phyloP scores from a whole-genome alignment of 768 basidiomycete species.

The Tricholoma bakamatsutake region DNA sequence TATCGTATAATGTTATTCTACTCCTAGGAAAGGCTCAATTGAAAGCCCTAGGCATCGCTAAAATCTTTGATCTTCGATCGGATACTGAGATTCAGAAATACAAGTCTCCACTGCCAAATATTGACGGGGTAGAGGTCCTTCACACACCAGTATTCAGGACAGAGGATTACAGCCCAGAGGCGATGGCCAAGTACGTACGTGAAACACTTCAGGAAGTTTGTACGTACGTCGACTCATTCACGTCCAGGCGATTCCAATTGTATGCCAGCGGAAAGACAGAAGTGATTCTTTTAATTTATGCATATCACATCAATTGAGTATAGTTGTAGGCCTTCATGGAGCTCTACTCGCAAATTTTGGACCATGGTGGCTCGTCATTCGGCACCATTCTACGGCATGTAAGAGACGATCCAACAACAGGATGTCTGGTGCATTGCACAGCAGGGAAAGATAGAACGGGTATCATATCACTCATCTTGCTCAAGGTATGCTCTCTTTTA shows the following conservation, averaged over 20 bases:
- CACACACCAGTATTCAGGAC: constrained; percentile 62
- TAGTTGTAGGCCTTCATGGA: constrained; percentile 65
- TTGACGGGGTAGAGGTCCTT: constrained; percentile 57
- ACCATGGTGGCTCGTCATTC: constrained; percentile 64
- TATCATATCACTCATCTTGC: constrained; percentile 62
- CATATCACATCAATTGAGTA: background rate
- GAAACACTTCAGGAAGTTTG: constrained; percentile 14
- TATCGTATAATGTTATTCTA: constrained; percentile 1
- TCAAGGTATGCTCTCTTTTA: constrained; percentile 44
- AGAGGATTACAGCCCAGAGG: constrained; percentile 80
- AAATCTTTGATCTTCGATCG: constrained; percentile 73
- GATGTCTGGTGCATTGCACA: constrained; percentile 74
- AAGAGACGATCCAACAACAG: constrained; percentile 59
- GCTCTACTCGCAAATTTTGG: constrained; percentile 75
- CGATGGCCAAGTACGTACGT: constrained; percentile 76
- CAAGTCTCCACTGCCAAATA: constrained; percentile 53
- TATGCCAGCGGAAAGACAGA: constrained; percentile 81
- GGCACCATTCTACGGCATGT: constrained; percentile 70
- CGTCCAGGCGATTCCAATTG: constrained; percentile 56
- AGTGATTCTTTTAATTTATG: constrained; percentile 27
- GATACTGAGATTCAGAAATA: constrained; percentile 77
- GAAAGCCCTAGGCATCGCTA: constrained; percentile 55
- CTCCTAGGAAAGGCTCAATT: constrained; percentile 51
- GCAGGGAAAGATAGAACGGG: constrained; percentile 86
- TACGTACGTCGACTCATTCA: constrained; percentile 14